Percentiles rank a stretch among this genome's conserved stretches.
phyloP scores from a whole-genome alignment of 257 asterid species.

The Nicotiana obtusifolia region DNA sequence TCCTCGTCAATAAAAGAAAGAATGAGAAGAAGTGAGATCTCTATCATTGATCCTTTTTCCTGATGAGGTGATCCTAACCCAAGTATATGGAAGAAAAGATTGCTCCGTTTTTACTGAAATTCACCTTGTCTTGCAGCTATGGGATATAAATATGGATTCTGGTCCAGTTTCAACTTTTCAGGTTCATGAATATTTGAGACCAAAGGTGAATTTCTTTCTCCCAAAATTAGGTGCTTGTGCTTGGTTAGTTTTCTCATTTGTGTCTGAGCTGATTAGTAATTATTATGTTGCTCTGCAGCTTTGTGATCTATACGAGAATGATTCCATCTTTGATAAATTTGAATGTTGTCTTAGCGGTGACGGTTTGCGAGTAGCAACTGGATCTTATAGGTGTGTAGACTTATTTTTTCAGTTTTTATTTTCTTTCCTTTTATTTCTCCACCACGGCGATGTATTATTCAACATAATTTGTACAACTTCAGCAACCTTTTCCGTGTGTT shows the following conservation, averaged over 20 bases:
- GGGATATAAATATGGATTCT: constrained; percentile 99
- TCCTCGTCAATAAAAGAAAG: not conserved
- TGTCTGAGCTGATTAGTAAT: constrained; percentile 26
- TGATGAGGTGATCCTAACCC: not conserved
- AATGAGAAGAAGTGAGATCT: not conserved
- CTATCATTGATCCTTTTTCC: not conserved
- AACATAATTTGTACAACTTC: constrained; percentile 12
- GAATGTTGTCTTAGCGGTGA: constrained; percentile 99
- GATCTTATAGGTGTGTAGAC: constrained; percentile 79
- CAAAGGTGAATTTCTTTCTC: constrained; percentile 54
- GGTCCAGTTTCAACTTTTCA: constrained; percentile 96
- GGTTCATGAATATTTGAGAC: constrained; percentile 95
- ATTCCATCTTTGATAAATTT: constrained; percentile 92
- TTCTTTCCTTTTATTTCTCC: constrained; percentile 6
- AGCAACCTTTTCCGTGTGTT: constrained; percentile 80
- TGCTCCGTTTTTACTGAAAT: constrained; percentile 1
- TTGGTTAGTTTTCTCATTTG: constrained; percentile 3
- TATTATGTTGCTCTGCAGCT: constrained; percentile 43
- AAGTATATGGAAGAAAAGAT: not conserved
- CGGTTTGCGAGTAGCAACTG: constrained; percentile 91
- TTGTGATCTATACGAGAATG: constrained; percentile 89
- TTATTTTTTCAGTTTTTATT: not conserved
- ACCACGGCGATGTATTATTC: not conserved
- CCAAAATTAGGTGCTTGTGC: not conserved
- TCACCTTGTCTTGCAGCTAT: constrained; percentile 52